These are phyloP conservation scores for Heliamphora exappendiculata DNA, from an alignment of 148 eudicot species.

Conservation along the genomic window DNA sequence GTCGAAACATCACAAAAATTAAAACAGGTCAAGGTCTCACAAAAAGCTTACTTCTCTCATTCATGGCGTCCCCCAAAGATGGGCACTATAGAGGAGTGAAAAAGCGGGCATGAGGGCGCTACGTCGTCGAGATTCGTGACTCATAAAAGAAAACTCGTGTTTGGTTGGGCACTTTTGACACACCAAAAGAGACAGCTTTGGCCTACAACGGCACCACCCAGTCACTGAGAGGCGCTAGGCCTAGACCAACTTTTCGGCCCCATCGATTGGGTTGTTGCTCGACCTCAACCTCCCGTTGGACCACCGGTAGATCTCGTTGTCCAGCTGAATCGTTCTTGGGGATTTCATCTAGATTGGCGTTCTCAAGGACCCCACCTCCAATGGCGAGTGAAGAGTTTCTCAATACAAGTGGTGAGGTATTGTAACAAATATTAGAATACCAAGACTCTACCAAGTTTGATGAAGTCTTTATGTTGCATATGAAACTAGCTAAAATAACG, in stretches of 20 bases:
- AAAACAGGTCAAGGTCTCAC: no score
- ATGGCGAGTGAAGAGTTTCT: no score
- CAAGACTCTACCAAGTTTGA: no score
- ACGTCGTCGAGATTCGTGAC: constrained; percentile 60
- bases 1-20: no score
- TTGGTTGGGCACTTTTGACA: constrained; percentile 57
- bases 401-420: no score
- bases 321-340: constrained; percentile 17
- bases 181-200: constrained; percentile 50
- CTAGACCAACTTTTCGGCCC: constrained; percentile 44
- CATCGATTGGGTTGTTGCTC: constrained; percentile 15
- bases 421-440: no score
- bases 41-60: background rate
- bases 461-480: no score
- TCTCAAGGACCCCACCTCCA: background rate
- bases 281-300: constrained; percentile 36
- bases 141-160: constrained; percentile 60
- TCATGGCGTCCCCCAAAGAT: constrained; percentile 32
- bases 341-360: constrained; percentile 26
- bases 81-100: constrained; percentile 54
- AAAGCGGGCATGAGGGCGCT: constrained; percentile 61
- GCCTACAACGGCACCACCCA: constrained; percentile 57
- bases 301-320: constrained; percentile 21
- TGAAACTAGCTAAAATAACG: no score
- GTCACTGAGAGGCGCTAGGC: constrained; percentile 46